phyloP scores from a whole-genome alignment of 2,329 filamentous ascomycete species.

The Thelonectria blattea region DNA sequence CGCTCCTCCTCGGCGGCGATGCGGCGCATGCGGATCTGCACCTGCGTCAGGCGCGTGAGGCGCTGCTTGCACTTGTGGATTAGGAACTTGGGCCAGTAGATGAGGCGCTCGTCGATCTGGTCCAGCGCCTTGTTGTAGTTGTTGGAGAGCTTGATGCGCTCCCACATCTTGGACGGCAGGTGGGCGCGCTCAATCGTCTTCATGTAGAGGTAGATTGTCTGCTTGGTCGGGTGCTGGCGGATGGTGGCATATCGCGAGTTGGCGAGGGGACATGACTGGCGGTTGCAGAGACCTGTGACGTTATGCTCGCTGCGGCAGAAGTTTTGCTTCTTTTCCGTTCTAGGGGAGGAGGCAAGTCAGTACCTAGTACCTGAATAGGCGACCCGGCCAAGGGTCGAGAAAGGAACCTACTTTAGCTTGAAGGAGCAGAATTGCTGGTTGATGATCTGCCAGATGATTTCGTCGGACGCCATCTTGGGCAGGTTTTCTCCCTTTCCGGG shows the following conservation, averaged over 20 bases:
- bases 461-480: conserved; percentile 80
- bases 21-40: conserved; percentile 79
- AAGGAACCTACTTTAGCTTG: conserved; percentile 77
- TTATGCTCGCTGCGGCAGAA: conserved; percentile 98
- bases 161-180: conserved; percentile 91
- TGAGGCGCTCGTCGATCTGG: conserved; percentile 83
- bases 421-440: conserved; percentile 95
- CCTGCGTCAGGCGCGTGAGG: conserved; percentile 89
- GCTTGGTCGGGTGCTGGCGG: conserved; percentile 79
- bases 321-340: conserved; percentile 83
- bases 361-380: not conserved
- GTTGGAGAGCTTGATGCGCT: conserved; percentile 84
- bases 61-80: conserved; percentile 97
- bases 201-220: conserved; percentile 92
- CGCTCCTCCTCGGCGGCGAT: conserved; percentile 89
- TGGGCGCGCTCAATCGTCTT: conserved; percentile 91
- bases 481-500: conserved; percentile 1
- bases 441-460: conserved; percentile 97
- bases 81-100: conserved; percentile 95
- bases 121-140: conserved; percentile 91
- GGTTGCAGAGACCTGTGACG: conserved; percentile 80
- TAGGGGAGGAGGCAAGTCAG: conserved; percentile 46
- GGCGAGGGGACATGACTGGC: conserved; percentile 87
- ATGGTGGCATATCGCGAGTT: conserved; percentile 94
- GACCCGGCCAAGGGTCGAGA: not conserved